A percentile compares a stretch with the other conserved stretches of the same genome.
Evolutionary conservation across 176 grass and related monocot species (phyloP).

Genomic region (Ampelocalamus luodianensis): DNA sequence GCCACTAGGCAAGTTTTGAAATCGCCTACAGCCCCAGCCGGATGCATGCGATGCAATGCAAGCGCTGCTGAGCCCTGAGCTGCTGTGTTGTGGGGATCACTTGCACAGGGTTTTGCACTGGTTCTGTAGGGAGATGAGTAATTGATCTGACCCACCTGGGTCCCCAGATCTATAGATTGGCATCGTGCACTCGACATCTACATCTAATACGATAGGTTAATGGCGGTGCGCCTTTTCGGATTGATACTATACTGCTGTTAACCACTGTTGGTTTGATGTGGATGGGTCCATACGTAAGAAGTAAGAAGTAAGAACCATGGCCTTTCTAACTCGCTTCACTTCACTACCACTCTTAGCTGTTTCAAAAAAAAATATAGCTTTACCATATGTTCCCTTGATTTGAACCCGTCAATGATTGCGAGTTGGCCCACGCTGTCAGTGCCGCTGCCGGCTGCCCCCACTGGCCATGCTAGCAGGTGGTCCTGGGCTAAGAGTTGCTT

Average conservation of each 20-base stretch:
- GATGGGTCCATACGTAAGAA: constrained; percentile 31
- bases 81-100: constrained; percentile 52
- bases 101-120: constrained; percentile 45
- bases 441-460: constrained; percentile 4
- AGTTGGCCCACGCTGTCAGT: constrained; percentile 39
- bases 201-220: constrained; percentile 1
- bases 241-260: constrained; percentile 18
- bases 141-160: constrained; percentile 47
- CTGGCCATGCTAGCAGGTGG: constrained; percentile 23
- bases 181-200: neutral
- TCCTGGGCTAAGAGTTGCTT: neutral
- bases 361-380: constrained; percentile 62
- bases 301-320: neutral
- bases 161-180: constrained; percentile 46
- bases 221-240: neutral
- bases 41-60: constrained; percentile 9
- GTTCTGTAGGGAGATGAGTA: constrained; percentile 45
- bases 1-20: constrained; percentile 40
- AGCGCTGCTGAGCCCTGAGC: neutral
- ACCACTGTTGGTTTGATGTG: constrained; percentile 35
- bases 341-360: constrained; percentile 21
- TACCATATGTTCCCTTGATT: constrained; percentile 51
- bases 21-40: constrained; percentile 18
- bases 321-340: constrained; percentile 29
- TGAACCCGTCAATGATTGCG: constrained; percentile 50